Evolutionary conservation across 768 basidiomycete genomes (phyloP).

Genomic region (Leccinum disarticulatum): DNA sequence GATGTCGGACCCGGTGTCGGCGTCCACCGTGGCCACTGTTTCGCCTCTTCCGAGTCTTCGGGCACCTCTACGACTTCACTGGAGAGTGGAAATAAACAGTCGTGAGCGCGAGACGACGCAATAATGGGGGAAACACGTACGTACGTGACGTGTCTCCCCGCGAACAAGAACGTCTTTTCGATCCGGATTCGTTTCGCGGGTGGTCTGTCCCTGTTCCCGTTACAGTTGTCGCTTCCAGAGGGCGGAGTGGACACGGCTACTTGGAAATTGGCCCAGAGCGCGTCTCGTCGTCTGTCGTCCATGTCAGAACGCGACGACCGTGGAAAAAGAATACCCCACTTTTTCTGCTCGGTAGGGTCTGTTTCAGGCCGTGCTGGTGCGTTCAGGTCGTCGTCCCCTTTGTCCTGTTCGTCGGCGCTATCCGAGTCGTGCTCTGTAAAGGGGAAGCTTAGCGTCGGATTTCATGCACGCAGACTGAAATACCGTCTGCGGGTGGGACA

Average conservation of each 20-base stretch:
- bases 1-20: conserved; percentile 6
- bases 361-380: conserved; percentile 17
- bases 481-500: conserved; percentile 51
- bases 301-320: background rate
- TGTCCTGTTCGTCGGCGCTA: conserved; percentile 37
- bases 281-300: conserved; percentile 51
- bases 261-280: conserved; percentile 69
- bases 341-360: conserved; percentile 45
- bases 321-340: conserved; percentile 29
- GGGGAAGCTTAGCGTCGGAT: background rate
- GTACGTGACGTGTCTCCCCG: conserved; percentile 73
- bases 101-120: background rate
- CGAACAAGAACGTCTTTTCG: conserved; percentile 68
- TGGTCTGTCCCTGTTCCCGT: background rate
- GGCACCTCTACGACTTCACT: conserved; percentile 76
- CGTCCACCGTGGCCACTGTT: conserved; percentile 65
- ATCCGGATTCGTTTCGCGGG: conserved; percentile 57
- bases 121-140: conserved; percentile 36
- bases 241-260: conserved; percentile 47
- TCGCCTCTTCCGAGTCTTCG: conserved; percentile 72
- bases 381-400: conserved; percentile 28
- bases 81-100: background rate
- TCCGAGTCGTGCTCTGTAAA: conserved; percentile 34
- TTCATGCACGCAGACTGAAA: background rate
- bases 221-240: background rate